Conservation (phyloP, 2,329 filamentous ascomycete genomes). For the Zymoseptoria pseudotritici region DNA sequence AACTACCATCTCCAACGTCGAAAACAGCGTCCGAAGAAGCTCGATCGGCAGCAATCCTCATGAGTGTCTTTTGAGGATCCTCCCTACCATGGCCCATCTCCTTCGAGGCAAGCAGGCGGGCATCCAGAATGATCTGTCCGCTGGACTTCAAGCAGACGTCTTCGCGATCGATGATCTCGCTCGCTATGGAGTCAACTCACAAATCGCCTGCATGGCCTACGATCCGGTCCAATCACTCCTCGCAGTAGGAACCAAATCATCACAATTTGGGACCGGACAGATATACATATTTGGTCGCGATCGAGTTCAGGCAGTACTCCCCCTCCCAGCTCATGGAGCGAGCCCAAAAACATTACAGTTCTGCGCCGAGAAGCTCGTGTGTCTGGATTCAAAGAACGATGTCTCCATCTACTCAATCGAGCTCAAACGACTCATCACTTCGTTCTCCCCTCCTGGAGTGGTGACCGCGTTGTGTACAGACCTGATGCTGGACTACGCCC, state of each 20-base stretch:
- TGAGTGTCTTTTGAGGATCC: background rate
- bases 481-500: conserved; percentile 86
- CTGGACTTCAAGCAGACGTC: conserved; percentile 65
- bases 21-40: background rate
- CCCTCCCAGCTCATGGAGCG: conserved; percentile 57
- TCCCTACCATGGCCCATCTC: conserved; percentile 66
- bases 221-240: conserved; percentile 90
- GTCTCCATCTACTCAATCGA: conserved; percentile 75
- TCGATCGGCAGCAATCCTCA: background rate
- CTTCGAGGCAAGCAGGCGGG: conserved; percentile 88
- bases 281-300: conserved; percentile 83
- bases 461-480: conserved; percentile 72
- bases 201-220: conserved; percentile 72
- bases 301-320: conserved; percentile 68
- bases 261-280: conserved; percentile 74
- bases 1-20: background rate
- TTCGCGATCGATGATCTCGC: conserved; percentile 77
- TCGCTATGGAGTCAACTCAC: conserved; percentile 65
- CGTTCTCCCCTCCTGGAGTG: conserved; percentile 68
- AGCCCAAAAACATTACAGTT: conserved; percentile 77
- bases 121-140: conserved; percentile 83
- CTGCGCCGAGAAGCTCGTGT: conserved; percentile 76
- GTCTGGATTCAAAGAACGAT: conserved; percentile 79
- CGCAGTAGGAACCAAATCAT: conserved; percentile 83
- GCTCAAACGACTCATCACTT: conserved; percentile 57